Evolutionary conservation across 129 eudicot genomes (phyloP).

Genomic region (Smallanthus sonchifolius): DNA sequence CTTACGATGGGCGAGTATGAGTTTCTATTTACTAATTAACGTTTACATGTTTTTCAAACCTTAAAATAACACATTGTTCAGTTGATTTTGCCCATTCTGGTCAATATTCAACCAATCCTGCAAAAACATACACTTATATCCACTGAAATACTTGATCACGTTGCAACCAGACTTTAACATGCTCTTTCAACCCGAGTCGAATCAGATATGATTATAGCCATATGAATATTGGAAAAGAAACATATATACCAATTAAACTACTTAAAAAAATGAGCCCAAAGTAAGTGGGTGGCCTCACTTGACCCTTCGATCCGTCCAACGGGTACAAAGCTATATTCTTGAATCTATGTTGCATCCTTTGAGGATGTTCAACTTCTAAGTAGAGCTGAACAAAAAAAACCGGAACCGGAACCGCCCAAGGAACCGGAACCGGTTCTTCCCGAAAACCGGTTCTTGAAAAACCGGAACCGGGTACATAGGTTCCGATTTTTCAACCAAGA

Average conservation of each 20-base stretch:
- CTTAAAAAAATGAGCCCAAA: slow-evolving; percentile 4
- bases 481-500: too few relatives aligned
- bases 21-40: too few relatives aligned
- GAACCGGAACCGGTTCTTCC: too few relatives aligned
- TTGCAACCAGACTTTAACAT: not conserved
- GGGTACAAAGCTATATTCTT: slow-evolving; percentile 4
- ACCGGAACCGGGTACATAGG: too few relatives aligned
- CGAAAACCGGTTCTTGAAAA: too few relatives aligned
- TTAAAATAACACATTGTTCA: too few relatives aligned
- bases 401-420: too few relatives aligned
- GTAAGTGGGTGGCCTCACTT: slow-evolving; percentile 9
- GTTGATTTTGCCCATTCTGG: too few relatives aligned
- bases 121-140: not conserved
- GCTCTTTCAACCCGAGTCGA: not conserved
- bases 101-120: too few relatives aligned
- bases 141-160: not conserved
- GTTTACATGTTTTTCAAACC: too few relatives aligned
- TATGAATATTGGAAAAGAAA: not conserved
- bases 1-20: too few relatives aligned
- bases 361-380: not conserved
- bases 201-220: not conserved
- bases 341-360: not conserved
- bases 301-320: slow-evolving; percentile 22
- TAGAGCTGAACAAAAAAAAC: too few relatives aligned
- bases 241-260: slow-evolving; percentile 9